Base-by-base conservation (phyloP, 257 asterid genomes). In the Catharanthus roseus region DNA sequence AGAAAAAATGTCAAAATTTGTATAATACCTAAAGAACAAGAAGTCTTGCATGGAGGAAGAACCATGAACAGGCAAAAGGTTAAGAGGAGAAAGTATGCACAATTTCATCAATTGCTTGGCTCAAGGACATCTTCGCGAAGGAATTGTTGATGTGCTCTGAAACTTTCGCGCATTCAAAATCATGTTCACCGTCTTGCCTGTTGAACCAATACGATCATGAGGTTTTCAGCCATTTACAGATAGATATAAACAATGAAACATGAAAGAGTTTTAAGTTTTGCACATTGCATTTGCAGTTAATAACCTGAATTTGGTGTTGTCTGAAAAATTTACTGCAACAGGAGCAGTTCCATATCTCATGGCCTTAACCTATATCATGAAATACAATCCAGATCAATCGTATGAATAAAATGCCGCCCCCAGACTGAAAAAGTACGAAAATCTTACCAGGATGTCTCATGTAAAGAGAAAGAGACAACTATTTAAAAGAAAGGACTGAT, bases 291-390 rank as follows among this genome's bases (percentile, higher is more conserved):
- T 10, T n/a, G n/a, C n/a, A n/a, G n/a, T 8, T 38, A 71, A 78
- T 73, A 70, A 89, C 96, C 89, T 77, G 77, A 72, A 78, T 79
- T 68, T 77, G 77, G 66, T 77, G 77, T 72, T 64, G 64, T 84
- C 84, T 5, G 80, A 41, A 56, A 33, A 68, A 72, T 85, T 79
- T 50, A 83, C 54, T 31, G 83, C 77, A 75, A 91, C 56, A 44
- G 95, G 96, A 74, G 82, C 86, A 71, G 92, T 80, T 78, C 95
- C 96, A 54, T 87, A 91, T 69, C 73, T 83, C 60, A 87, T 66
- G 70, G 97, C 92, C 88, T 91, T 91, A 75, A 89, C 82, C 96
- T 91, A 57, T 57, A 70, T 16, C 66, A 19, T 54, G 34, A 33
- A 60, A 41, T 19, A 6, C 8, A 58, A 31, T 23, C 60, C 34